Conservation (phyloP, 2,329 filamentous ascomycete genomes). For the Epicoccum nigrum region DNA sequence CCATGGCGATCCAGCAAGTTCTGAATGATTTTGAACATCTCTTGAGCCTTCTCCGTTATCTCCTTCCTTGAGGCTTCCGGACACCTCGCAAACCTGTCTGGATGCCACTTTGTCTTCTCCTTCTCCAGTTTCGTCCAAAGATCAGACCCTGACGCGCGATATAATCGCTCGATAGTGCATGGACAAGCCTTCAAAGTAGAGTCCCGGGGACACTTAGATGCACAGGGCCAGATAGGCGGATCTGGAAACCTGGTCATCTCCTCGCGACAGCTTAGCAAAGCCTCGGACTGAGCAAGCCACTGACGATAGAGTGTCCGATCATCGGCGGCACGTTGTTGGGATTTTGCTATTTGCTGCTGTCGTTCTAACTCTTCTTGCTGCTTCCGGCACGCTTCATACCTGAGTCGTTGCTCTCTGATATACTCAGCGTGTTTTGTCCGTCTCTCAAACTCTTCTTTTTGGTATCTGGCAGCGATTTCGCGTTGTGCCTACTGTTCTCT, state of each 20-base stretch:
- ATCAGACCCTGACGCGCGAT: not conserved
- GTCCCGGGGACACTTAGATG: not conserved
- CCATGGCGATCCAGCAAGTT: not conserved
- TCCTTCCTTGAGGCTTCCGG: not conserved
- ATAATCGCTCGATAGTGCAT: not conserved
- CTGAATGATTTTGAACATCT: not conserved
- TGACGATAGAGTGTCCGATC: not conserved
- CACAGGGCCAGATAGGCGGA: not conserved
- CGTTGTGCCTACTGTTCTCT: too few relatives aligned
- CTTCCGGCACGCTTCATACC: too few relatives aligned
- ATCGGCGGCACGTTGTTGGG: not conserved
- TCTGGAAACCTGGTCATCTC: not conserved
- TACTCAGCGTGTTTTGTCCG: too few relatives aligned
- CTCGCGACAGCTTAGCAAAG: not conserved
- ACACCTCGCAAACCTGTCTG: not conserved
- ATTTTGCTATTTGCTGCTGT: too few relatives aligned
- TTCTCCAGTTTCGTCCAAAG: not conserved
- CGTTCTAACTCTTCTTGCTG: too few relatives aligned
- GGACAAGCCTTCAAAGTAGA: not conserved
- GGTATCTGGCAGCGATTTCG: too few relatives aligned
- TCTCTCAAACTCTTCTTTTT: too few relatives aligned
- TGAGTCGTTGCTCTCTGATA: too few relatives aligned
- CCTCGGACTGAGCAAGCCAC: not conserved
- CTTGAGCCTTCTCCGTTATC: not conserved
- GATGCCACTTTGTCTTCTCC: not conserved